Evolutionary conservation across 306 rosid species (phyloP).

Genomic region (Dryas alaskensis): DNA sequence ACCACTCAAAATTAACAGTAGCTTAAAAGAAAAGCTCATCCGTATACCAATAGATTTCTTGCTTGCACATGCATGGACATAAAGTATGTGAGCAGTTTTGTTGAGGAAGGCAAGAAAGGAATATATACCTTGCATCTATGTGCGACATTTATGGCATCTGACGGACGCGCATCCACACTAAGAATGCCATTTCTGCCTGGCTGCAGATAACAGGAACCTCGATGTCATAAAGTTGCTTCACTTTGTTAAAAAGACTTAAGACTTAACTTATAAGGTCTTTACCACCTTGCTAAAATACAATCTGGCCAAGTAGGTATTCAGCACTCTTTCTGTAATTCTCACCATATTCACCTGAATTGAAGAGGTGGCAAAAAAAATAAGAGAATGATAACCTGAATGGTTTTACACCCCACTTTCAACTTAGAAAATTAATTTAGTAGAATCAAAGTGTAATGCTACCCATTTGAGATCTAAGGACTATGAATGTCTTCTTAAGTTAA

Average conservation of each 20-base stretch:
- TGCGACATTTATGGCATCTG: conserved; percentile 93
- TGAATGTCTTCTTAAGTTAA: not conserved
- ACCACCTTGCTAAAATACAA: conserved; percentile 77
- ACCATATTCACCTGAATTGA: conserved; percentile 74
- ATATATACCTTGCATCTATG: conserved; percentile 71
- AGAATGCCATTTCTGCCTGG: conserved; percentile 63
- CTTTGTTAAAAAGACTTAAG: conserved; percentile 8
- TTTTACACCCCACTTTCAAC: conserved; percentile 13
- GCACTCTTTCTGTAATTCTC: conserved; percentile 76
- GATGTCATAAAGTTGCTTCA: conserved; percentile 13
- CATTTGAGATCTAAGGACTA: not conserved
- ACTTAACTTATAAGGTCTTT: conserved; percentile 12
- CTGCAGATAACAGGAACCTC: conserved; percentile 55
- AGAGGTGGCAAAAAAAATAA: conserved; percentile 12
- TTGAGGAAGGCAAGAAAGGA: conserved; percentile 10
- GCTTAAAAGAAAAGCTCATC: conserved; percentile 8
- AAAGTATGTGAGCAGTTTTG: not conserved
- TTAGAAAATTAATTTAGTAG: conserved; percentile 14
- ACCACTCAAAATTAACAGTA: conserved; percentile 25
- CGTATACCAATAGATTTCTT: conserved; percentile 5
- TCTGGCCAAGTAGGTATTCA: conserved; percentile 83
- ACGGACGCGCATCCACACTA: conserved; percentile 89
- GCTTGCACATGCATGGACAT: not conserved
- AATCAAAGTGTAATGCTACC: conserved; percentile 5
- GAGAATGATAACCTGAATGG: conserved; percentile 10